Base-by-base conservation (phyloP, 805 yeast species). In the Gaillardinia entomophila region DNA sequence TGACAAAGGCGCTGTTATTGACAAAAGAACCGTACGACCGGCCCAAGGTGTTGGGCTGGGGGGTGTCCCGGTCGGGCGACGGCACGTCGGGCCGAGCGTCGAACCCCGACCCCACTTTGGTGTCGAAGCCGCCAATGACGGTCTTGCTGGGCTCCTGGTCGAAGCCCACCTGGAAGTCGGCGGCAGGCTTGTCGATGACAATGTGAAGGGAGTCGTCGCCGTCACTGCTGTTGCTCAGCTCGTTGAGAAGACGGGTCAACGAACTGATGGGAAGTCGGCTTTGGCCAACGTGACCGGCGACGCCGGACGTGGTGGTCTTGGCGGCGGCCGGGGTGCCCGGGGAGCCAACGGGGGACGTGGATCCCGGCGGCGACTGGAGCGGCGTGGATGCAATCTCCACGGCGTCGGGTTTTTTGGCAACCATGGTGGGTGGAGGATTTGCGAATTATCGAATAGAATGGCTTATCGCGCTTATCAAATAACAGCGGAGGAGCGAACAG, bases 161-260 rank as follows among this genome's bases (percentile, higher is more conserved):
- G 10, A 19, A 19, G 37, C 17, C 30, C 24, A 18, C 25, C 24
- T 19, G 16, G n/a, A 34, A 6, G 17, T 23, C 33, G 33, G 30
- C 15, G 16, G 30, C 26, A 12, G 22, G 25, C 17, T 12, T 27
- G 15, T 22, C 11, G 27, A 27, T 28, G 22, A 25, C 13, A 19
- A 18, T 19, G 24, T 12, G 27, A 17, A 12, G 15, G 16, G 29
- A 30, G 24, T 27, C 32, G 19, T 20, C 40, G 14, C 28, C 29
- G 22, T 19, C 26, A 20, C 30, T 19, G 28, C 46, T 48, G 17
- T 51, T 43, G 38, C 49, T 50, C 22, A 60, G 55, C 32, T 60
- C 66, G 35, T 57, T 57, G 38, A 62, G 47, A 12, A 62, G 56
- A 32, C 62, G 45, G n/a, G 68, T 62, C 42, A 62, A 53, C 14